Evolutionary conservation across 805 yeast genomes (phyloP).

Genomic region (Candida nonsorbophila): DNA sequence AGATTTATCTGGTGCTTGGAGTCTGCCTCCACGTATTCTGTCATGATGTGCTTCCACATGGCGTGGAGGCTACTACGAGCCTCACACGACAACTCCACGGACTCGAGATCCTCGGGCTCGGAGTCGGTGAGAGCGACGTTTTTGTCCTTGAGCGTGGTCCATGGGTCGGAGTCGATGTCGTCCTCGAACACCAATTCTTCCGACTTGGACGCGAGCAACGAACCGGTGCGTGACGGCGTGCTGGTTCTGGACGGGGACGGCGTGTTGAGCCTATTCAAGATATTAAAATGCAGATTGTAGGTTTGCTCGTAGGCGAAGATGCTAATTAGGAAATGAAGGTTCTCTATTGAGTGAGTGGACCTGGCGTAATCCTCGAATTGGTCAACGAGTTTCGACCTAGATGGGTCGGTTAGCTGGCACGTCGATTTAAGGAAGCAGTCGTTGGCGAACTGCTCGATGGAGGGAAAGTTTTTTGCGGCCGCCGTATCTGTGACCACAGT

Average conservation of each 20-base stretch:
- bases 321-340: slow-evolving; percentile 39
- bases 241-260: slow-evolving; percentile 3
- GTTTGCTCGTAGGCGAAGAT: slow-evolving; percentile 42
- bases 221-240: too few relatives aligned
- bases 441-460: slow-evolving; percentile 22
- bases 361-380: slow-evolving; percentile 28
- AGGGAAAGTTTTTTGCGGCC: not conserved
- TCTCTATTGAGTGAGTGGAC: slow-evolving; percentile 42
- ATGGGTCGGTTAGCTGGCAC: slow-evolving; percentile 11
- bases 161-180: too few relatives aligned
- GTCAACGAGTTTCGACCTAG: slow-evolving; percentile 12
- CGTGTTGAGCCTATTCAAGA: slow-evolving; percentile 3
- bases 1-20: slow-evolving; percentile 47
- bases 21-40: slow-evolving; percentile 33
- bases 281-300: slow-evolving; percentile 21
- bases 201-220: too few relatives aligned
- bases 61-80: not conserved
- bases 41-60: slow-evolving; percentile 37
- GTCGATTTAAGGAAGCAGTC: slow-evolving; percentile 25
- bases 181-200: too few relatives aligned
- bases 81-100: too few relatives aligned
- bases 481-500: not conserved
- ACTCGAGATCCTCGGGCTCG: too few relatives aligned
- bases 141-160: too few relatives aligned
- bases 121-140: too few relatives aligned